Conservation (phyloP, 2,329 filamentous ascomycete species). For the Aspergillus fijiensis region DNA sequence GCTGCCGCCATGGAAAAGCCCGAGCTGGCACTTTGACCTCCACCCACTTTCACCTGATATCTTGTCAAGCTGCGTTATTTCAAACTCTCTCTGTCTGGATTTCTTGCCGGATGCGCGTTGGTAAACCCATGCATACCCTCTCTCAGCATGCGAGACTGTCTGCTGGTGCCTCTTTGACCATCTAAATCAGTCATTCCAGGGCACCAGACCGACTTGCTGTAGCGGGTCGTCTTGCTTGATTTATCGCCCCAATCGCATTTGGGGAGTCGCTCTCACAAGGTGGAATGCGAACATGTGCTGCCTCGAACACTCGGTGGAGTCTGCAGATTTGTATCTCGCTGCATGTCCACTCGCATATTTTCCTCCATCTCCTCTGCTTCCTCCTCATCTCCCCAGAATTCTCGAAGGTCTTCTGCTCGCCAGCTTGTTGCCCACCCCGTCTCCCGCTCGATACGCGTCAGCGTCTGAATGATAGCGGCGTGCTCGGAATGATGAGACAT, state of each 20-base stretch:
- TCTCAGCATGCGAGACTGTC: no score
- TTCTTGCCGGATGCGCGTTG: no score
- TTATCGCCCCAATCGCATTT: neutral
- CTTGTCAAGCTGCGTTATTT: no score
- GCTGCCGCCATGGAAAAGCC: no score
- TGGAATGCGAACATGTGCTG: neutral
- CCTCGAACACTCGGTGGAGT: constrained; percentile 4
- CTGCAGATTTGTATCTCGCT: constrained; percentile 4
- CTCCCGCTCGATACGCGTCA: constrained; percentile 52
- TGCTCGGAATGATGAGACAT: constrained; percentile 49
- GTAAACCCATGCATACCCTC: no score
- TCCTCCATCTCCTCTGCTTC: constrained; percentile 8
- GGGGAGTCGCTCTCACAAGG: neutral
- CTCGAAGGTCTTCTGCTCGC: constrained; percentile 53
- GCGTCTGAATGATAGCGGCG: constrained; percentile 48
- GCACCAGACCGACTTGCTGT: no score
- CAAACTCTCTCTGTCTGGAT: no score
- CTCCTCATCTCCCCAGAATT: constrained; percentile 51
- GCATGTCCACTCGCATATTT: constrained; percentile 6
- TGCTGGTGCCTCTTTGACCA: no score
- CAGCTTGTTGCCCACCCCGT: constrained; percentile 56
- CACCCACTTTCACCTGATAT: no score
- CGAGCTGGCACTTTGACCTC: no score
- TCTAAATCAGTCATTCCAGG: no score
- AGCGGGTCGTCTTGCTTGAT: neutral